Conservation (phyloP, 768 basidiomycete species). For the Rossbeevera mucosa region DNA sequence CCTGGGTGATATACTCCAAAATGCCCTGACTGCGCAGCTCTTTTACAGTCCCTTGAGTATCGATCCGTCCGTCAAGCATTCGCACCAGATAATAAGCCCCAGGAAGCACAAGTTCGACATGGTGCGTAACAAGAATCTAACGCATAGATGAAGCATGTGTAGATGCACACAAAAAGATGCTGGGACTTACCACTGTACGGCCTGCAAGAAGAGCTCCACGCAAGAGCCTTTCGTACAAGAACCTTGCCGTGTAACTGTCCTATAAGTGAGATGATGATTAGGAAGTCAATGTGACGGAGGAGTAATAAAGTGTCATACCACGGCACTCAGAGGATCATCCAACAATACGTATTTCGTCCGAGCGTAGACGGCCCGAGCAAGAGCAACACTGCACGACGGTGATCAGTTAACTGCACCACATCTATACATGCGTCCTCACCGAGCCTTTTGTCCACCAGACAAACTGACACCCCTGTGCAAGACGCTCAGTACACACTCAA, state of each 20-base stretch:
- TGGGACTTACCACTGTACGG: constrained; percentile 58
- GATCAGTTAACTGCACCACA: constrained; percentile 2
- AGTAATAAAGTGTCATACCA: constrained; percentile 43
- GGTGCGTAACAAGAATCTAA: constrained; percentile 74
- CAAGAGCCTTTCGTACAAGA: constrained; percentile 60
- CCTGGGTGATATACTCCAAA: constrained; percentile 56
- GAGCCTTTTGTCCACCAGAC: constrained; percentile 80
- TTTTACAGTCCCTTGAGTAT: constrained; percentile 63
- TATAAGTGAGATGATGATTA: constrained; percentile 21
- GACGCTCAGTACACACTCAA: neutral
- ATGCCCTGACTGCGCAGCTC: constrained; percentile 60
- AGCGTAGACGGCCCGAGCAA: constrained; percentile 80
- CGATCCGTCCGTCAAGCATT: constrained; percentile 78
- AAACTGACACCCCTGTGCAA: constrained; percentile 59
- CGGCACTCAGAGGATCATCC: constrained; percentile 79
- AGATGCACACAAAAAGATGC: neutral
- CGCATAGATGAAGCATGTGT: neutral
- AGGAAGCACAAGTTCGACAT: constrained; percentile 77
- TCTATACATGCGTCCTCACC: constrained; percentile 36
- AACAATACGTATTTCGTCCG: constrained; percentile 65
- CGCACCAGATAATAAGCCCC: constrained; percentile 69
- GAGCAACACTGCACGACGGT: constrained; percentile 52
- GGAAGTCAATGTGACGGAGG: neutral
- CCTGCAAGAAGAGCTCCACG: constrained; percentile 59
- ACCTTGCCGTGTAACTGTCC: constrained; percentile 67